Conservation (phyloP, 805 yeast genomes). For the Zygosaccharomyces rouxii region DNA sequence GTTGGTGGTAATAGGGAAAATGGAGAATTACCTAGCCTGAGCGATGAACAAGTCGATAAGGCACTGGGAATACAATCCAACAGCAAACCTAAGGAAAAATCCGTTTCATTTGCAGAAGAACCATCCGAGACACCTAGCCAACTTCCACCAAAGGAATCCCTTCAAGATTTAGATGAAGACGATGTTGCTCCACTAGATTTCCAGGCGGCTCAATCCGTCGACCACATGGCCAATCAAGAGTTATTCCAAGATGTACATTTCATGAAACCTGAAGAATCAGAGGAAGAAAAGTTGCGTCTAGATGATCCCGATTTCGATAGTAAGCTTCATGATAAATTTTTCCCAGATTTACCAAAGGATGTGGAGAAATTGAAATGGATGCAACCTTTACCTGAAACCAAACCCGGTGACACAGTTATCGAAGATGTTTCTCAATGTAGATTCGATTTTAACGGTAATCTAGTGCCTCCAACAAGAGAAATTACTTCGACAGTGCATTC, state of each 20-base stretch:
- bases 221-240: conserved; percentile 42
- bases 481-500: conserved; percentile 46
- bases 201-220: conserved; percentile 44
- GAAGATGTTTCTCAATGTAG: conserved; percentile 63
- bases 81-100: background rate
- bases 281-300: conserved; percentile 44
- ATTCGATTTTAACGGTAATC: conserved; percentile 81
- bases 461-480: conserved; percentile 56
- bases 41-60: conserved; percentile 29
- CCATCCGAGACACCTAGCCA: no score
- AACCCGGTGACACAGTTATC: conserved; percentile 32
- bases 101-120: background rate
- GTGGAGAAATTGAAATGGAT: conserved; percentile 86
- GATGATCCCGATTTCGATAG: conserved; percentile 75
- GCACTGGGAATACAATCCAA: conserved; percentile 23
- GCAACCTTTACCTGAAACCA: conserved; percentile 55
- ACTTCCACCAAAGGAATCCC: no score
- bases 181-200: conserved; percentile 49
- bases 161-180: conserved; percentile 43
- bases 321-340: conserved; percentile 76
- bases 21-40: conserved; percentile 23
- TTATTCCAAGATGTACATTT: conserved; percentile 55
- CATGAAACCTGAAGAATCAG: conserved; percentile 44
- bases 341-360: conserved; percentile 85
- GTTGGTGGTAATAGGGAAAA: conserved; percentile 30